phyloP scores from a whole-genome alignment of 1,284 basidiomycete genomes.

The Polyporus tsugae region DNA sequence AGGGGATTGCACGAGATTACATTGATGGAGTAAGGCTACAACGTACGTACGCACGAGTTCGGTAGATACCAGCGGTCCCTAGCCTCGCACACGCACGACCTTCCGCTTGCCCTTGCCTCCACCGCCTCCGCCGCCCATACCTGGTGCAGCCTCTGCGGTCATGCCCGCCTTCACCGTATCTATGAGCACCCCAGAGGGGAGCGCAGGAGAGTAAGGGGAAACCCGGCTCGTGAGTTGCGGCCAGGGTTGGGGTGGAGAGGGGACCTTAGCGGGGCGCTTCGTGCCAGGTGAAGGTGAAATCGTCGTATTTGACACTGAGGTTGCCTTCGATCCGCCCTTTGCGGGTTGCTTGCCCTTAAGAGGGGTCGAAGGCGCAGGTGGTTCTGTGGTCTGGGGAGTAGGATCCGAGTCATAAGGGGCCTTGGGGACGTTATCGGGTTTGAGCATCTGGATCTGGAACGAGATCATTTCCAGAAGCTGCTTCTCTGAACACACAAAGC shows the following conservation, averaged over 20 bases:
- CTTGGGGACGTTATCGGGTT: conserved; percentile 76
- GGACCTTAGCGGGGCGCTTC: conserved; percentile 50
- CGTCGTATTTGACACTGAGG: conserved; percentile 36
- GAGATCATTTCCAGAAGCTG: conserved; percentile 82
- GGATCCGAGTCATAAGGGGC: conserved; percentile 61
- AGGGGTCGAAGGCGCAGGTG: conserved; percentile 38
- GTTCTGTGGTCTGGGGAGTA: conserved; percentile 33
- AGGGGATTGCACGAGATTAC: conserved; percentile 20
- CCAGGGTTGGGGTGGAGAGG: conserved; percentile 61
- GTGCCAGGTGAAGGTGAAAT: conserved; percentile 41
- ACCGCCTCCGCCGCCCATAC: conserved; percentile 44
- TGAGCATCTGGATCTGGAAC: conserved; percentile 75
- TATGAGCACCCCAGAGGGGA: conserved; percentile 76
- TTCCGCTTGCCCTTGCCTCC: conserved; percentile 79
- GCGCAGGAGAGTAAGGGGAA: conserved; percentile 73
- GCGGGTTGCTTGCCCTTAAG: conserved; percentile 54
- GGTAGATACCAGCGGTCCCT: conserved; percentile 3
- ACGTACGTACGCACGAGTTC: conserved; percentile 24
- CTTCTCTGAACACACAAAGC: conserved; percentile 66
- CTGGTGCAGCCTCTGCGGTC: conserved; percentile 57
- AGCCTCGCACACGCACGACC: conserved; percentile 78
- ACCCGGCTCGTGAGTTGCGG: conserved; percentile 62
- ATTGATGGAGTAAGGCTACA: conserved; percentile 29
- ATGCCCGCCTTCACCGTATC: conserved; percentile 85
- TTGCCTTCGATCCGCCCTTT: conserved; percentile 44